Percentiles rank a stretch among this genome's conserved stretches.
Conservation (phyloP, 805 yeast genomes). For the Starmerella cellae region DNA sequence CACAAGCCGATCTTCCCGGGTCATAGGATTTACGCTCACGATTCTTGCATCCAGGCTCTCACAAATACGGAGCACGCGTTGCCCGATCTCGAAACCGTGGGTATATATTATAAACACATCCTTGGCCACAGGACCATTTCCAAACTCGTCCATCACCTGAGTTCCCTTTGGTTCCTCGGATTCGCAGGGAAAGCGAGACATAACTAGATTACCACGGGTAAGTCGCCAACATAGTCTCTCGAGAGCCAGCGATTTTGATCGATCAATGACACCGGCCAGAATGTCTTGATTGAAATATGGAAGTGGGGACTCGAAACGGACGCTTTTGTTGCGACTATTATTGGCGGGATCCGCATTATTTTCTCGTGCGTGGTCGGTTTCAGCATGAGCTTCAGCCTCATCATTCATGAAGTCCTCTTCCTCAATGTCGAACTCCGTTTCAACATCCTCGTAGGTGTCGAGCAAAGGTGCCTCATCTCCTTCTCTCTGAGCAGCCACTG, state of each 20-base stretch:
- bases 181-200: constrained; percentile 58
- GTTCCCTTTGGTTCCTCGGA: constrained; percentile 39
- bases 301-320: no score
- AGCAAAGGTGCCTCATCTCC: constrained; percentile 29
- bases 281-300: constrained; percentile 24
- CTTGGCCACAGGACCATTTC: constrained; percentile 50
- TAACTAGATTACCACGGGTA: constrained; percentile 78
- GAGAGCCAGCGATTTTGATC: constrained; percentile 53
- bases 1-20: constrained; percentile 23
- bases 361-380: no score
- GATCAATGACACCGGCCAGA: constrained; percentile 68
- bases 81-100: constrained; percentile 65
- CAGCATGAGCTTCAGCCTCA: no score
- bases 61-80: constrained; percentile 64
- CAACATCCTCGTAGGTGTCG: constrained; percentile 7
- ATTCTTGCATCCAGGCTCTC: constrained; percentile 79
- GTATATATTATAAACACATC: constrained; percentile 81
- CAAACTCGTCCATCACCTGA: no score
- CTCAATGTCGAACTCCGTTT: constrained; percentile 15
- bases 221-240: constrained; percentile 86
- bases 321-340: neutral
- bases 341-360: neutral
- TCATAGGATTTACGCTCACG: constrained; percentile 44
- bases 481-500: neutral
- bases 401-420: constrained; percentile 19